These are phyloP conservation scores for Alternaria sp. DNA, from an alignment of 2,329 filamentous ascomycete genomes.

Conservation along the genomic window DNA sequence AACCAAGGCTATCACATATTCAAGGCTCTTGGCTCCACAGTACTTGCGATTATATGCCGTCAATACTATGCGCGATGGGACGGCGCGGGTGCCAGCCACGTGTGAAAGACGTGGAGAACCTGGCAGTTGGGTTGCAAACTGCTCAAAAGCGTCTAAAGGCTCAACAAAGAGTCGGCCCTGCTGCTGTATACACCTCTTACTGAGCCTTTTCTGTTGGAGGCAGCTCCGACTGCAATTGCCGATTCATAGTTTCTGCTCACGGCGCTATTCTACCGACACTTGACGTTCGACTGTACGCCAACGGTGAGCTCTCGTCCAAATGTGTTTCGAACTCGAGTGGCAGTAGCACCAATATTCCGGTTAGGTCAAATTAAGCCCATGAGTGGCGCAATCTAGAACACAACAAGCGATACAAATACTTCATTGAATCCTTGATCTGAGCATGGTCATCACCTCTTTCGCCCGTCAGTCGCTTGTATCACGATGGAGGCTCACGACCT, in stretches of 20 bases:
- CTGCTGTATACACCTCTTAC: background rate
- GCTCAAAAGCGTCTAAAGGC: background rate
- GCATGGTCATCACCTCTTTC: background rate
- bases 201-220: background rate
- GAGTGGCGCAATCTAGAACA: background rate
- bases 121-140: background rate
- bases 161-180: background rate
- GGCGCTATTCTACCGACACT: conserved; percentile 4
- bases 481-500: conserved; percentile 21
- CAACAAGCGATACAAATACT: background rate
- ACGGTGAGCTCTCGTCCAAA: background rate
- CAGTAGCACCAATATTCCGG: background rate
- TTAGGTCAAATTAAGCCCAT: background rate
- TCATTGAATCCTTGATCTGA: background rate
- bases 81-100: background rate
- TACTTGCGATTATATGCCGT: background rate
- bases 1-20: background rate
- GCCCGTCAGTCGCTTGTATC: background rate
- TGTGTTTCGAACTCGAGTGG: background rate
- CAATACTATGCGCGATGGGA: background rate
- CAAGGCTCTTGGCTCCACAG: background rate
- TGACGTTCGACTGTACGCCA: background rate
- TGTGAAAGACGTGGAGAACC: conserved; percentile 2
- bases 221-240: conserved; percentile 7
- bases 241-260: background rate